Evolutionary conservation across 2,329 filamentous ascomycete genomes (phyloP).

Genomic region (Xylaria sp.): DNA sequence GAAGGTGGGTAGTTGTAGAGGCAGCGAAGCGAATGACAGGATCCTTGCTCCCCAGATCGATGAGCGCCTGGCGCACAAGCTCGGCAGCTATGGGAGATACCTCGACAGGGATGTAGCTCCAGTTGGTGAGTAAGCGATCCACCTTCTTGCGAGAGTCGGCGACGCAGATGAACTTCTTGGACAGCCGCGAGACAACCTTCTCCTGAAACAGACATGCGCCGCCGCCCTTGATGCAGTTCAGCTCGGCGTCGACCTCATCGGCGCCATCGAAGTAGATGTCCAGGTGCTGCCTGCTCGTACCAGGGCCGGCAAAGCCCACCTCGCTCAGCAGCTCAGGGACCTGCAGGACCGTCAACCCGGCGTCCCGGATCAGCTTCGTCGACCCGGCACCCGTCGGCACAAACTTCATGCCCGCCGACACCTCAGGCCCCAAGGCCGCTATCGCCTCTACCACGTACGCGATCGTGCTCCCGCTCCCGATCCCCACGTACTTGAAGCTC

Average conservation of each 20-base stretch:
- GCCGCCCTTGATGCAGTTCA: constrained; percentile 98
- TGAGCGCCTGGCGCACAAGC: constrained; percentile 75
- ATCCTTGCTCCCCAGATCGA: constrained; percentile 71
- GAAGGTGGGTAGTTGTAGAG: constrained; percentile 79
- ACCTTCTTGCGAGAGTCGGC: constrained; percentile 93
- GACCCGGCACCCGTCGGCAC: constrained; percentile 92
- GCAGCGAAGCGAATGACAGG: constrained; percentile 75
- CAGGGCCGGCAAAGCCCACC: constrained; percentile 45
- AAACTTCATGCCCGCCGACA: constrained; percentile 74
- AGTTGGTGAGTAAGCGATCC: constrained; percentile 72
- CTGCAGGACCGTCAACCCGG: constrained; percentile 76
- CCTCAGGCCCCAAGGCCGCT: constrained; percentile 59
- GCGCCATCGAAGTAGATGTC: constrained; percentile 96
- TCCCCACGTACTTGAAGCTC: constrained; percentile 84
- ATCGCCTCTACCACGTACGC: constrained; percentile 88
- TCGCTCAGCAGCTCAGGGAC: constrained; percentile 75
- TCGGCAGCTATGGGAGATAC: constrained; percentile 84
- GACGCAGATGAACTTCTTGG: constrained; percentile 86
- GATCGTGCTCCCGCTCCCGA: constrained; percentile 82
- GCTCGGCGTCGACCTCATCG: constrained; percentile 91
- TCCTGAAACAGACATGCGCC: constrained; percentile 98
- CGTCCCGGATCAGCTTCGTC: constrained; percentile 80
- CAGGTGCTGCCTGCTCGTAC: constrained; percentile 60
- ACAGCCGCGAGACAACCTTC: constrained; percentile 87
- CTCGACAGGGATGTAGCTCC: constrained; percentile 90